Percentiles rank a stretch among this genome's conserved stretches.
These are phyloP conservation scores for Dentipellis fragilis DNA, from an alignment of 768 basidiomycete genomes.

Conservation along the genomic window DNA sequence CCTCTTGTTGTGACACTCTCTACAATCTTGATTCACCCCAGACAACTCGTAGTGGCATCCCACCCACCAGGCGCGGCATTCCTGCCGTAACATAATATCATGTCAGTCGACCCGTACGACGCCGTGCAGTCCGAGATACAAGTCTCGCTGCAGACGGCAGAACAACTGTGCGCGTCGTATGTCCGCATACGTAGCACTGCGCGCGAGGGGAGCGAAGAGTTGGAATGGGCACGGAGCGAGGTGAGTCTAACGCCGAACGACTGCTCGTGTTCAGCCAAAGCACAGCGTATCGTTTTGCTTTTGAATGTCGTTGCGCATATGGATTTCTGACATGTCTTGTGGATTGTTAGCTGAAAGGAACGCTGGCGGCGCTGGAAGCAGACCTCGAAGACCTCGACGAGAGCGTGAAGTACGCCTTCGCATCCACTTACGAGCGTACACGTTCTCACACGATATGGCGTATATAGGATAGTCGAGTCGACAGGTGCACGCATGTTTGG, in stretches of 20 bases:
- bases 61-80: neutral
- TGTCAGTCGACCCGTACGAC: constrained; percentile 82
- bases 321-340: neutral
- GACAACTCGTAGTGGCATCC: too few relatives aligned
- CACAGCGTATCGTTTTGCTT: neutral
- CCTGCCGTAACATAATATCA: constrained; percentile 16
- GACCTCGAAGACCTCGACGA: constrained; percentile 93
- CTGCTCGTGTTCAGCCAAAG: neutral
- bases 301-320: too few relatives aligned
- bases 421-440: neutral
- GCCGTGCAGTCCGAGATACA: constrained; percentile 80
- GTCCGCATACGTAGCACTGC: constrained; percentile 71
- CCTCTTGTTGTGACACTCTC: too few relatives aligned
- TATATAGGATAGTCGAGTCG: constrained; percentile 70
- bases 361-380: constrained; percentile 68
- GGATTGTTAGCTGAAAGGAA: constrained; percentile 49
- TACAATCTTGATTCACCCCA: too few relatives aligned
- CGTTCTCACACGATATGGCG: neutral
- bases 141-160: constrained; percentile 57
- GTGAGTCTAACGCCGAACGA: constrained; percentile 26
- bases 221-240: constrained; percentile 72
- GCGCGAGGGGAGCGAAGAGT: constrained; percentile 64
- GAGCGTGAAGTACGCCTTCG: constrained; percentile 63
- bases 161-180: constrained; percentile 66
- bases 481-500: constrained; percentile 81